Evolutionary conservation across 108 stramenopile genomes (phyloP).

Genomic region (Cylindrotheca fusiformis): DNA sequence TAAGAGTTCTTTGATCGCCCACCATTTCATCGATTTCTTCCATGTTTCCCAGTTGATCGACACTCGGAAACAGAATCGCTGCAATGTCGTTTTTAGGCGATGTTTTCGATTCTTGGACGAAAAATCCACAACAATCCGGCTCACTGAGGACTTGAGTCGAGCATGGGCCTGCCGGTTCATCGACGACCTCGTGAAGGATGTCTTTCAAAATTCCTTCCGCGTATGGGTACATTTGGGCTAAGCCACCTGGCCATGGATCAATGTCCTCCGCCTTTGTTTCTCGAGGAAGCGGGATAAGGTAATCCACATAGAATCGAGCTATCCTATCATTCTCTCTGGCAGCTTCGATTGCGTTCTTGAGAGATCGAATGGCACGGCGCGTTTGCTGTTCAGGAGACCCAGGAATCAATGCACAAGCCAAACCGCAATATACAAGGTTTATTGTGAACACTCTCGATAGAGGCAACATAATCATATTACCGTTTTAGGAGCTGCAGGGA

Average conservation of each 20-base stretch:
- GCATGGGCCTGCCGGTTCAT: constrained; percentile 29
- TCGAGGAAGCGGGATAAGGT: constrained; percentile 59
- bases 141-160: constrained; percentile 53
- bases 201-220: constrained; percentile 54
- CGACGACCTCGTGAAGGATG: constrained; percentile 47
- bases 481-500: too few relatives aligned
- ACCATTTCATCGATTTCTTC: constrained; percentile 59
- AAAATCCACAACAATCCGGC: constrained; percentile 62
- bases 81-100: constrained; percentile 53
- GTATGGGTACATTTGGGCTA: constrained; percentile 73
- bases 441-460: neutral
- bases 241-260: constrained; percentile 70
- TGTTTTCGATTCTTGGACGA: constrained; percentile 51
- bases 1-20: constrained; percentile 40
- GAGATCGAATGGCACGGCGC: constrained; percentile 22
- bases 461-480: too few relatives aligned
- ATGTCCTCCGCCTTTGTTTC: constrained; percentile 62
- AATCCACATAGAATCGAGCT: constrained; percentile 49
- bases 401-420: constrained; percentile 29
- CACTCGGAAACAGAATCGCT: constrained; percentile 53
- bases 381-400: constrained; percentile 42
- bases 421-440: neutral
- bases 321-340: constrained; percentile 9
- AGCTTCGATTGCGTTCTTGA: constrained; percentile 28
- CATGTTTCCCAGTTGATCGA: constrained; percentile 54